Percentiles rank a stretch among this genome's conserved stretches.
These are phyloP conservation scores for Rhizophagus prolifer DNA, from an alignment of 192 early-diverging fungal genomes.

Conservation along the genomic window DNA sequence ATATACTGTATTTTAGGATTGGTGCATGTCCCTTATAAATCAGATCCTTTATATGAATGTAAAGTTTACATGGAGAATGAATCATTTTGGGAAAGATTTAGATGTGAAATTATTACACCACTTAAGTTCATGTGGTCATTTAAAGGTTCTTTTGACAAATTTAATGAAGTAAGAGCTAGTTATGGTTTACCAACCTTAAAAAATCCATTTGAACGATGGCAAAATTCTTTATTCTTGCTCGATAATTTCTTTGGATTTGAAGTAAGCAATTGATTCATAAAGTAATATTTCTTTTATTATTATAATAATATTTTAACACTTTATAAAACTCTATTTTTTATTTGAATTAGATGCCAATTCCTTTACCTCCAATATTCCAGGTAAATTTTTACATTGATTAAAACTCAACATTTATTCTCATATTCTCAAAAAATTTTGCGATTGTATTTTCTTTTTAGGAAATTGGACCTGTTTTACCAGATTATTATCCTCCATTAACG, in stretches of 20 bases:
- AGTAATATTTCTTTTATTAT: too few species aligned
- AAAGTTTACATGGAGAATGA: not conserved
- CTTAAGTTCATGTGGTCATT: not conserved
- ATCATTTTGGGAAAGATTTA: constrained; percentile 13
- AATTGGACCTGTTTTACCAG: constrained; percentile 38
- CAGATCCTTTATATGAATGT: constrained; percentile 7
- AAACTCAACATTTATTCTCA: too few species aligned
- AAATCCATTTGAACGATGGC: not conserved
- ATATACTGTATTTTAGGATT: not conserved
- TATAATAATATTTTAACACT: too few species aligned
- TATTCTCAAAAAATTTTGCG: too few species aligned
- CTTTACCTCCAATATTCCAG: not conserved
- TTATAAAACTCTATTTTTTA: too few species aligned
- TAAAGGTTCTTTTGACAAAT: not conserved
- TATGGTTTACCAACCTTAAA: not conserved
- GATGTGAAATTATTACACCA: not conserved
- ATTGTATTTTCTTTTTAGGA: not conserved
- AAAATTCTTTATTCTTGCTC: not conserved
- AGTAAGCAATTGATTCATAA: not conserved
- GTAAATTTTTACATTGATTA: not conserved
- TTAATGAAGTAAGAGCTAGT: not conserved
- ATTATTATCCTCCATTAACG: constrained; percentile 13
- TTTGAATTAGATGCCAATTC: not conserved
- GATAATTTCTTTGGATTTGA: constrained; percentile 7
- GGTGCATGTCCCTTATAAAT: not conserved